A percentile compares a stretch with the other conserved stretches of the same genome.
phyloP scores from a whole-genome alignment of 768 basidiomycete genomes.

The Pisolithus microcarpus region DNA sequence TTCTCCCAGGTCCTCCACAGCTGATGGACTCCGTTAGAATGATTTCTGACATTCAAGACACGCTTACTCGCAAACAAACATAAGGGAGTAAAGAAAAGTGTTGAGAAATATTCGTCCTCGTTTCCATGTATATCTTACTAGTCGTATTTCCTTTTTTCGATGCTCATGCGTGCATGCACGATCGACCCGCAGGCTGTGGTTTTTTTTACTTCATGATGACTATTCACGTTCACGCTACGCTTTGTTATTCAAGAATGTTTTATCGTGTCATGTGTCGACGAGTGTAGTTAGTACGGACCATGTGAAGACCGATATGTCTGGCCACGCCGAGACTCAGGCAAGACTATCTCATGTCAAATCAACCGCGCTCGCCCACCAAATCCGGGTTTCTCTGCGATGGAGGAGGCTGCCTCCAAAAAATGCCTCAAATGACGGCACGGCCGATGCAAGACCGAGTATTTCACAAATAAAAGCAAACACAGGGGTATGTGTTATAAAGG shows the following conservation, averaged over 20 bases:
- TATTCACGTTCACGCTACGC: slow-evolving; percentile 6
- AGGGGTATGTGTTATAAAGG: no score
- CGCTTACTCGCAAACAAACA: slow-evolving; percentile 41
- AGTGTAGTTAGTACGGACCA: no score
- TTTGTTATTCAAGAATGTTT: slow-evolving; percentile 8
- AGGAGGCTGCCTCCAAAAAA: neutral
- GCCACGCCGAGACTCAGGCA: no score
- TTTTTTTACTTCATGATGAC: no score
- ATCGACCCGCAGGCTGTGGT: neutral
- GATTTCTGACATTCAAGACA: slow-evolving; percentile 71
- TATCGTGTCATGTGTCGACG: no score
- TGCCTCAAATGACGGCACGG: neutral
- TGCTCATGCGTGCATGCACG: neutral
- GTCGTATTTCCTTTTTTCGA: neutral
- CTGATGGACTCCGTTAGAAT: slow-evolving; percentile 62
- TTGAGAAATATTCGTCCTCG: no score
- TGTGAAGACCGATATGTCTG: no score
- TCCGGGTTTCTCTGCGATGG: neutral
- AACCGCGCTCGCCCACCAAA: no score
- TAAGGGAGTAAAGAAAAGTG: slow-evolving; percentile 3
- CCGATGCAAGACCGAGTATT: no score
- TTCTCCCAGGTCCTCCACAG: slow-evolving; percentile 66
- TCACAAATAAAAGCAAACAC: no score
- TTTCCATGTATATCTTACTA: no score
- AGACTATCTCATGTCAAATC: no score